These are phyloP conservation scores for Ophiocordyceps camponoti-leonardi DNA, from an alignment of 2,329 filamentous ascomycete genomes.

Conservation along the genomic window DNA sequence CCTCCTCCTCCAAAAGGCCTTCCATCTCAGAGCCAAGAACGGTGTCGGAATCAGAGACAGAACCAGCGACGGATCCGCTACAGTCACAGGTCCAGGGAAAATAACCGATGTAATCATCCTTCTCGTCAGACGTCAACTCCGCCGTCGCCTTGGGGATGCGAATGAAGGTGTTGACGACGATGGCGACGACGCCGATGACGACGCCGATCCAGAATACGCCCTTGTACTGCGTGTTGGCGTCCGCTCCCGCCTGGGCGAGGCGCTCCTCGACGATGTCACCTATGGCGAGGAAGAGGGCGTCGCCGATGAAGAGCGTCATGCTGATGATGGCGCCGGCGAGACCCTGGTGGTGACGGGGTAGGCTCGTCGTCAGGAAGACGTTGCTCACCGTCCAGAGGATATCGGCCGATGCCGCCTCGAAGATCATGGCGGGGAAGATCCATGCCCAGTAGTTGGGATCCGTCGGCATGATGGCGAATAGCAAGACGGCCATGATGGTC, in stretches of 20 bases:
- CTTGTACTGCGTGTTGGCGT: conserved; percentile 35
- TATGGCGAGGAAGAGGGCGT: conserved; percentile 54
- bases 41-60: not conserved
- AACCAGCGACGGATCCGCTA: no score
- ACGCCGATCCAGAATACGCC: conserved; percentile 43
- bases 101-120: conserved; percentile 3
- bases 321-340: conserved; percentile 57
- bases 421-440: conserved; percentile 53
- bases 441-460: conserved; percentile 47
- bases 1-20: not conserved
- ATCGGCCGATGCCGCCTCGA: conserved; percentile 58
- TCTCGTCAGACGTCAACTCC: conserved; percentile 25
- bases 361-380: conserved; percentile 58
- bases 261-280: conserved; percentile 41
- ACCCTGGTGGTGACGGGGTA: conserved; percentile 50
- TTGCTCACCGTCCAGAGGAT: conserved; percentile 60
- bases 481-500: conserved; percentile 36
- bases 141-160: conserved; percentile 9
- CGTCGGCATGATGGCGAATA: conserved; percentile 47
- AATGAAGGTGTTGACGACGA: conserved; percentile 20
- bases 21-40: not conserved
- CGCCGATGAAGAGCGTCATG: conserved; percentile 51
- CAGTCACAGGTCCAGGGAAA: not conserved
- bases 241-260: conserved; percentile 20
- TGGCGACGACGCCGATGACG: conserved; percentile 27